Percentiles rank a stretch among this genome's conserved stretches.
Conservation (phyloP, 2,329 filamentous ascomycete species). For the Fusarium nodosum region DNA sequence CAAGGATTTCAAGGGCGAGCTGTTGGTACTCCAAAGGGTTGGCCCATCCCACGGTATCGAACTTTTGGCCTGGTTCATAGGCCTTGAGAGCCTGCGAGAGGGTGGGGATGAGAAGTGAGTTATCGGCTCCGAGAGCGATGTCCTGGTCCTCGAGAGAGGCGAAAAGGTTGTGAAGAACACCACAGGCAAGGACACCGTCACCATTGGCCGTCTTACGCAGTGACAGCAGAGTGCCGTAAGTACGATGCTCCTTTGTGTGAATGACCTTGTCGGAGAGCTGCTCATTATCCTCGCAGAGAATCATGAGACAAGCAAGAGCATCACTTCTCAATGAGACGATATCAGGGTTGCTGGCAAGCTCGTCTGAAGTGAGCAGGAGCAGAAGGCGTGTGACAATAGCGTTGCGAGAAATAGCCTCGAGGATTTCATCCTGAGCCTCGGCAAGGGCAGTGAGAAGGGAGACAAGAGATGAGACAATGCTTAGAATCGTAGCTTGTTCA, state of each 20-base stretch:
- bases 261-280: constrained; percentile 67
- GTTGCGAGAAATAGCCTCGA: constrained; percentile 66
- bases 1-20: constrained; percentile 72
- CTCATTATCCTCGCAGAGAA: constrained; percentile 71
- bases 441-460: constrained; percentile 67
- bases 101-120: constrained; percentile 55
- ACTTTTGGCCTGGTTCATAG: constrained; percentile 48
- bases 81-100: constrained; percentile 53
- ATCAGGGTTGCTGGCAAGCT: constrained; percentile 60
- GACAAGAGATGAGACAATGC: constrained; percentile 67
- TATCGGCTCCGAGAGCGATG: constrained; percentile 50
- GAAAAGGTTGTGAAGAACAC: constrained; percentile 74
- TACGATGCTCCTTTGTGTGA: constrained; percentile 60
- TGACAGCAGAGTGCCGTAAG: constrained; percentile 64
- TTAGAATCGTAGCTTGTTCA: constrained; percentile 67
- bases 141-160: constrained; percentile 55
- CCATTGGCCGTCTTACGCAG: constrained; percentile 63
- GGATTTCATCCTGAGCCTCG: constrained; percentile 72
- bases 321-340: constrained; percentile 60
- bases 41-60: constrained; percentile 56
- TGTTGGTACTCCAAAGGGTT: constrained; percentile 63
- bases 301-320: constrained; percentile 67
- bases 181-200: constrained; percentile 69
- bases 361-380: constrained; percentile 64
- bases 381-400: constrained; percentile 66